Conservation (phyloP, 345 rosid genomes). For the Hirschfeldia incana region DNA sequence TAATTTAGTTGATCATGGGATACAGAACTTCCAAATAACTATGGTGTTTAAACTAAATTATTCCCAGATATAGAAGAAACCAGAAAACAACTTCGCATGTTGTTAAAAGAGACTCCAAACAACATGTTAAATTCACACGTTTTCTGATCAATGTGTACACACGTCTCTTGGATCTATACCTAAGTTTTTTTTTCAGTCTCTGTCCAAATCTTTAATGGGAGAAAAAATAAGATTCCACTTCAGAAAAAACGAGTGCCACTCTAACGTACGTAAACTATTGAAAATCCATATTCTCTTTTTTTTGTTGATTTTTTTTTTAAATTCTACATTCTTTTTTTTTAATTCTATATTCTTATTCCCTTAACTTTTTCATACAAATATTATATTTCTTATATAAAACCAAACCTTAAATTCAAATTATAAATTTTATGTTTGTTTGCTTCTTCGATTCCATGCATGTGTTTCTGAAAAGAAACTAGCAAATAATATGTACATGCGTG, state of each 20-base stretch:
- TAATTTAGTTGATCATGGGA: background rate
- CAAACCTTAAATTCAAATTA: background rate
- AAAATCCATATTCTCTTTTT: too few relatives aligned
- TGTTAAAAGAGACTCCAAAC: conserved; percentile 1
- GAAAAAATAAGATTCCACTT: background rate
- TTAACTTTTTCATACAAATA: conserved; percentile 8
- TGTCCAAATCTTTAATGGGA: background rate
- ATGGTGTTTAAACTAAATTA: background rate
- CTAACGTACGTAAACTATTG: background rate
- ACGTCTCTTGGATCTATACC: background rate
- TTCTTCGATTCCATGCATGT: conserved; percentile 23
- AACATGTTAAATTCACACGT: background rate
- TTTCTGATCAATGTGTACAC: background rate
- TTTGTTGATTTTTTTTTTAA: too few relatives aligned
- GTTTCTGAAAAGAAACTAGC: conserved; percentile 9
- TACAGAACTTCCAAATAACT: background rate
- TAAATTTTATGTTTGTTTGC: background rate
- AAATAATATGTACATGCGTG: conserved; percentile 30
- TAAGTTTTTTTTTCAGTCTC: background rate
- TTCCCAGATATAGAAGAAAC: background rate
- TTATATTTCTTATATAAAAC: background rate
- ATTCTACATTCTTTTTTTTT: too few relatives aligned
- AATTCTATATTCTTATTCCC: background rate
- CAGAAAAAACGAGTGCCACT: background rate
- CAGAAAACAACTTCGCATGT: background rate